A percentile compares a stretch with the other conserved stretches of the same genome.
Evolutionary conservation across 257 asterid genomes (phyloP).

Genomic region (Nicotiana paniculata): DNA sequence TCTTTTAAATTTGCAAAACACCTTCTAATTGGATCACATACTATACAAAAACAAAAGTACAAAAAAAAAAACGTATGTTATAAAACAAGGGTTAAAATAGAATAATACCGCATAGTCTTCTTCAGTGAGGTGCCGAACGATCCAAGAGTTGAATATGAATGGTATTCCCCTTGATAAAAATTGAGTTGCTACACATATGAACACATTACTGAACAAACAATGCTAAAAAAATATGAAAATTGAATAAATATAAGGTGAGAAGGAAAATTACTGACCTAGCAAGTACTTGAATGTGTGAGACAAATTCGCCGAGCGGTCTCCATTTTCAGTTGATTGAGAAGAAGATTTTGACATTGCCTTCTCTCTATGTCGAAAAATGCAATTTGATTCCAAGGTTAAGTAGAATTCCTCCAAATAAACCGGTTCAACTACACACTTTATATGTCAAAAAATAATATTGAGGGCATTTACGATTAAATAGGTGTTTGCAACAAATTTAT

Average conservation of each 20-base stretch:
- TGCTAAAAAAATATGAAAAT: background rate
- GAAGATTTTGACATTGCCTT: background rate
- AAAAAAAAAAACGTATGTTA: background rate
- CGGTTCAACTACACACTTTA: no score
- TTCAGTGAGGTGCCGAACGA: slow-evolving; percentile 71
- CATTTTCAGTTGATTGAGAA: slow-evolving; percentile 2
- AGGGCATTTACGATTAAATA: no score
- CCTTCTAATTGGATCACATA: background rate
- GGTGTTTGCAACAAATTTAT: no score
- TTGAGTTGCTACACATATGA: slow-evolving; percentile 64
- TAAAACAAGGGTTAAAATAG: background rate
- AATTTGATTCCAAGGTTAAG: background rate
- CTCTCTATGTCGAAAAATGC: background rate
- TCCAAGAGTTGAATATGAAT: slow-evolving; percentile 89
- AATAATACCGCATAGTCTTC: slow-evolving; percentile 76
- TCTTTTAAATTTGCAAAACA: background rate
- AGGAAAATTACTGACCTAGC: slow-evolving; percentile 39
- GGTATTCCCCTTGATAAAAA: slow-evolving; percentile 93
- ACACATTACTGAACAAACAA: slow-evolving; percentile 1
- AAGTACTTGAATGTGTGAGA: slow-evolving; percentile 76
- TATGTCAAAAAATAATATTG: no score
- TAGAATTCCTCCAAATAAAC: no score
- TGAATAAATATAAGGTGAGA: background rate
- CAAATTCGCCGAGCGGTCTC: slow-evolving; percentile 44
- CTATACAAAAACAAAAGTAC: background rate